These are phyloP conservation scores for Pichia sp. DNA, from an alignment of 1,139 yeast species.

Conservation along the genomic window DNA sequence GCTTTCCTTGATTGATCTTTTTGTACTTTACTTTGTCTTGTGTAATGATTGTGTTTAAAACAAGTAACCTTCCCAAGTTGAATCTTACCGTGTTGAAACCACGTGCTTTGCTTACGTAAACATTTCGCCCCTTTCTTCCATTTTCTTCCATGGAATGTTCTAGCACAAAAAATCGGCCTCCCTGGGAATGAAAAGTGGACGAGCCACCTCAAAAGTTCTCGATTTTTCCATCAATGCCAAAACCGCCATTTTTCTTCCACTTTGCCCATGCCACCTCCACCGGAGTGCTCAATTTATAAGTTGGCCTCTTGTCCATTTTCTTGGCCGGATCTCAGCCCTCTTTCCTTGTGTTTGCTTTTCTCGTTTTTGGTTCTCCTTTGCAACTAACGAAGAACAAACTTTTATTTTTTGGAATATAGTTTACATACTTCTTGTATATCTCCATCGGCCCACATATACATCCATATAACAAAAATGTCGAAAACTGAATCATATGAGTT, in stretches of 20 bases:
- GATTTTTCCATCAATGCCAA: neutral
- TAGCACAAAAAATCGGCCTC: neutral
- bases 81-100: no score
- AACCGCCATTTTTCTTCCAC: neutral
- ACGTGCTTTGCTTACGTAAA: neutral
- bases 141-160: neutral
- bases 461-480: conserved; percentile 37
- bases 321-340: neutral
- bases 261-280: neutral
- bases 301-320: conserved; percentile 1
- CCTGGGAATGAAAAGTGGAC: neutral
- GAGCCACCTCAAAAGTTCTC: conserved; percentile 1
- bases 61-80: no score
- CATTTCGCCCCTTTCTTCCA: neutral
- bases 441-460: neutral
- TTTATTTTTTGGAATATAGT: neutral
- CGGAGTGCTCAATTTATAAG: conserved; percentile 1
- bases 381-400: neutral
- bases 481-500: conserved; percentile 86
- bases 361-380: neutral
- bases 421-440: neutral
- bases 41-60: no score
- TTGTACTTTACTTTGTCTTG: no score
- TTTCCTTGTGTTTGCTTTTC: neutral
- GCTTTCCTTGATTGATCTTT: neutral